phyloP scores from a whole-genome alignment of 176 grass and related monocot genomes.

The Zoysia japonica region DNA sequence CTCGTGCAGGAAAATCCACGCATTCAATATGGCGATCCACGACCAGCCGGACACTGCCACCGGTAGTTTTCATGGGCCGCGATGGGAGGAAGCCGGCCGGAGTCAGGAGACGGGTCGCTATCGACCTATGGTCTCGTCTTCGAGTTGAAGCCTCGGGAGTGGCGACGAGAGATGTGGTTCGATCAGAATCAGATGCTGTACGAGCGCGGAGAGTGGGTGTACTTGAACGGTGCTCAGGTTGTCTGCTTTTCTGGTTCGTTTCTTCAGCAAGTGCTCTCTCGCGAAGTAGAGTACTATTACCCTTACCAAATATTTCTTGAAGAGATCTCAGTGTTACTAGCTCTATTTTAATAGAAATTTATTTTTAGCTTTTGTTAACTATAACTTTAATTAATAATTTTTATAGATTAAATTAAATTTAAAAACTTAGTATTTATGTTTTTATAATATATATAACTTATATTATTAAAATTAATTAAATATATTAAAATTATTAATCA shows the following conservation, averaged over 20 bases:
- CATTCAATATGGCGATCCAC: constrained; percentile 3
- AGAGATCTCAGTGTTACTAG: neutral
- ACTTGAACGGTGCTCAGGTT: neutral
- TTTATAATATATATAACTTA: too few relatives aligned
- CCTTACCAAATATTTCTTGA: neutral
- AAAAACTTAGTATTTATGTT: too few relatives aligned
- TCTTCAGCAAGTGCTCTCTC: neutral
- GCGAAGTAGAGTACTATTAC: too few relatives aligned
- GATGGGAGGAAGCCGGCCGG: neutral
- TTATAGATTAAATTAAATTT: too few relatives aligned
- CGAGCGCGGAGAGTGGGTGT: neutral
- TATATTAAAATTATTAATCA: too few relatives aligned
- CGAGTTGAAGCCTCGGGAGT: neutral
- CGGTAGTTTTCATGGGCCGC: neutral
- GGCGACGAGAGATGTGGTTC: neutral
- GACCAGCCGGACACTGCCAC: constrained; percentile 19
- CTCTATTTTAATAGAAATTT: too few relatives aligned
- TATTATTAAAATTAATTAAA: too few relatives aligned
- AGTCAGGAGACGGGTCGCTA: neutral
- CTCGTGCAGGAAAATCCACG: constrained; percentile 24
- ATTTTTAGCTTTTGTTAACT: too few relatives aligned
- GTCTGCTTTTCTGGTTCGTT: neutral
- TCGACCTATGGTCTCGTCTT: neutral
- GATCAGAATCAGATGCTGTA: constrained; percentile 1
- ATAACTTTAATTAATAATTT: too few relatives aligned